Evolutionary conservation across 2,329 filamentous ascomycete species (phyloP).

Genomic region (Zymoseptoria crescenta): DNA sequence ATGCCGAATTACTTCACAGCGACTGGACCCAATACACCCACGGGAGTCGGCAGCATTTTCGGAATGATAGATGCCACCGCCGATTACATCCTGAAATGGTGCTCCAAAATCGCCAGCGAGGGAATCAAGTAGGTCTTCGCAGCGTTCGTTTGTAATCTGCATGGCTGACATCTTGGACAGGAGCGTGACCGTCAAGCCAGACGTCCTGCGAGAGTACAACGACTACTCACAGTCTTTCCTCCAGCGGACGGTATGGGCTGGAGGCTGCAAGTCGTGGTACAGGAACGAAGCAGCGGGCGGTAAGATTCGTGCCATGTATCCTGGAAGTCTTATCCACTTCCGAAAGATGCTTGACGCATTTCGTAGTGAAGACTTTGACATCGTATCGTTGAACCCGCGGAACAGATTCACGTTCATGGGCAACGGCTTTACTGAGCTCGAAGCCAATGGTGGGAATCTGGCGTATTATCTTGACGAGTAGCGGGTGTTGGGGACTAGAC

Average conservation of each 20-base stretch:
- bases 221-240: constrained; percentile 44
- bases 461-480: constrained; percentile 25
- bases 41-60: constrained; percentile 8
- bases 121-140: constrained; percentile 29
- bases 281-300: constrained; percentile 39
- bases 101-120: constrained; percentile 10
- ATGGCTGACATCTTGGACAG: background rate
- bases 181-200: constrained; percentile 32
- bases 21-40: constrained; percentile 10
- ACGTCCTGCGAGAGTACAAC: constrained; percentile 42
- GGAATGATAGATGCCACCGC: constrained; percentile 3
- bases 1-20: constrained; percentile 24
- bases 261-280: constrained; percentile 49
- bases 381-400: constrained; percentile 3
- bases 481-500: constrained; percentile 3
- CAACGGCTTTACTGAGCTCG: constrained; percentile 7
- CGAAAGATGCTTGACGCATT: constrained; percentile 7
- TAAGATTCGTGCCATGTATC: constrained; percentile 10
- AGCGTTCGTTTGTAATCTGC: background rate
- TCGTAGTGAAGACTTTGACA: constrained; percentile 9
- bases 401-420: constrained; percentile 11
- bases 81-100: constrained; percentile 13
- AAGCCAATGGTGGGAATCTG: constrained; percentile 5
- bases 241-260: constrained; percentile 42
- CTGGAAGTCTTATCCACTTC: constrained; percentile 8